These are phyloP conservation scores for Theobroma cacao DNA, from an alignment of 345 rosid genomes.

Conservation along the genomic window DNA sequence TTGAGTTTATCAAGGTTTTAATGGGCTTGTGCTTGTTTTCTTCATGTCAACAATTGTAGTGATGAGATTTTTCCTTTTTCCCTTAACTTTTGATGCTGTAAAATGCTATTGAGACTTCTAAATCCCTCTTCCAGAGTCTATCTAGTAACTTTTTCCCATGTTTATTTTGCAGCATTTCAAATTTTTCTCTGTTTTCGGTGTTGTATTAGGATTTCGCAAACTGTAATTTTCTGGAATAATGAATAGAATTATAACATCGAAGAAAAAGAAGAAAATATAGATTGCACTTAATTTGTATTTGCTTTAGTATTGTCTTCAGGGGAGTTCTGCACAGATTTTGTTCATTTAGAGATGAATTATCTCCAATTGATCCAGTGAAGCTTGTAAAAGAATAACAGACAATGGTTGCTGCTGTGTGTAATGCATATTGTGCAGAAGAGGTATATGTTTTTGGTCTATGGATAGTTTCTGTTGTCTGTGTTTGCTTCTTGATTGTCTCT, in stretches of 20 bases:
- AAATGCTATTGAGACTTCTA: not conserved
- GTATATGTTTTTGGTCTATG: not conserved
- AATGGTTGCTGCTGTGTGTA: not conserved
- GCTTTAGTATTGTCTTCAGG: too few relatives aligned
- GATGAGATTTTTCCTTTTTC: too few relatives aligned
- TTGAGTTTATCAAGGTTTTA: too few relatives aligned
- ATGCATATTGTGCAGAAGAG: not conserved
- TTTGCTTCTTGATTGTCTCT: not conserved
- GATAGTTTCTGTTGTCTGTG: not conserved
- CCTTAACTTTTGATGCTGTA: not conserved
- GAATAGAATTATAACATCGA: too few relatives aligned
- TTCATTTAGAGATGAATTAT: not conserved
- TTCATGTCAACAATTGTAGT: not conserved
- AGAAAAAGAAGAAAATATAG: not conserved
- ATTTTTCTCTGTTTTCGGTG: not conserved
- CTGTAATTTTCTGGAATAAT: not conserved
- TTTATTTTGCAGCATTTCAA: not conserved
- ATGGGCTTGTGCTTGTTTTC: too few relatives aligned
- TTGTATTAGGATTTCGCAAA: not conserved
- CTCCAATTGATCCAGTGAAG: not conserved
- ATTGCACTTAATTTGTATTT: too few relatives aligned
- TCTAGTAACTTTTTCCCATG: not conserved
- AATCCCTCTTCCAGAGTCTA: not conserved
- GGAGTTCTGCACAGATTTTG: too few relatives aligned
- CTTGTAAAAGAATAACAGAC: not conserved